Evolutionary conservation across 2,329 filamentous ascomycete genomes (phyloP).

Genomic region (Cryphonectria carpinicola): DNA sequence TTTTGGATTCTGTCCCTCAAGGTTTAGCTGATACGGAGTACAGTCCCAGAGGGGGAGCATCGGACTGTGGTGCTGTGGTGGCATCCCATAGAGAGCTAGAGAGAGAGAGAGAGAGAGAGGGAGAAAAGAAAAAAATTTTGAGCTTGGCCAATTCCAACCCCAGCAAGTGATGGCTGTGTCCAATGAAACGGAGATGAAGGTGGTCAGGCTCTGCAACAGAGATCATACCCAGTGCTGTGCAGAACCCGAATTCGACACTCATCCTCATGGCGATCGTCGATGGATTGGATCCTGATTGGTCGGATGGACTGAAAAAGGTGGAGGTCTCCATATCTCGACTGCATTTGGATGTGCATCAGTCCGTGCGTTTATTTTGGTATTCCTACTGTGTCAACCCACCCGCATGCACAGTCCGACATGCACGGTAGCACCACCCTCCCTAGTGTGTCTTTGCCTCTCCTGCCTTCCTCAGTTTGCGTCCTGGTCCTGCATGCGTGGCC

Average conservation of each 20-base stretch:
- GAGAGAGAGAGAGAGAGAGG: neutral
- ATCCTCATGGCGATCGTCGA: constrained; percentile 12
- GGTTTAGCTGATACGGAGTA: neutral
- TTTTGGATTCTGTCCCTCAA: neutral
- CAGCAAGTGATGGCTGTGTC: constrained; percentile 2
- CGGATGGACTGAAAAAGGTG: neutral
- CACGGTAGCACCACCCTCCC: constrained; percentile 1
- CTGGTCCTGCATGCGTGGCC: constrained; percentile 12
- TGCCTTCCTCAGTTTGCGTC: neutral
- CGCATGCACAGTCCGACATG: neutral
- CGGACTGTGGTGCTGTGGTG: constrained; percentile 21
- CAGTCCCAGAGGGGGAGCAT: constrained; percentile 7
- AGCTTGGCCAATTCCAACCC: constrained; percentile 20
- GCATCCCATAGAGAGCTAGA: neutral
- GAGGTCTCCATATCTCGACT: neutral
- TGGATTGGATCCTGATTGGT: neutral
- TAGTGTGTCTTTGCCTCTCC: constrained; percentile 1
- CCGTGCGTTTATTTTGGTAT: neutral
- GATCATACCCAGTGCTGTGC: neutral
- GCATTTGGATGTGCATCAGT: neutral
- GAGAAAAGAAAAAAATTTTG: too few species aligned
- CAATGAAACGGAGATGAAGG: constrained; percentile 11
- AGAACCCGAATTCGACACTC: constrained; percentile 5
- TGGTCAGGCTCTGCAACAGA: constrained; percentile 3
- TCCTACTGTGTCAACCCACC: neutral